These are phyloP conservation scores for Alternaria novae-zelandiae DNA, from an alignment of 2,329 filamentous ascomycete genomes.

Conservation along the genomic window DNA sequence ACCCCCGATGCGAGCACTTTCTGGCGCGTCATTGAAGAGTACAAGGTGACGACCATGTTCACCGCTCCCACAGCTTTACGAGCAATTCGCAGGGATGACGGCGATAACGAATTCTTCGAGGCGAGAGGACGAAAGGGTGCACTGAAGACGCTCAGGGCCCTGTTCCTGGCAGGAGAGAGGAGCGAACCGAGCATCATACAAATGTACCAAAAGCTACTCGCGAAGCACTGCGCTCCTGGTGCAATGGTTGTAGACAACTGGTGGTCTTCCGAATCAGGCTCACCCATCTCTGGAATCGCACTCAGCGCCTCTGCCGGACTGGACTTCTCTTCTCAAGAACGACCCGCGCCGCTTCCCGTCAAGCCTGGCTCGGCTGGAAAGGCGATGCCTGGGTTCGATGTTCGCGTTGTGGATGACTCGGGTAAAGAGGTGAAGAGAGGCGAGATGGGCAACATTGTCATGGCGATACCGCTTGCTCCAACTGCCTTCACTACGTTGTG, in stretches of 20 bases:
- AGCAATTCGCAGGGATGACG: slow-evolving; percentile 86
- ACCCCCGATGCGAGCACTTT: slow-evolving; percentile 87
- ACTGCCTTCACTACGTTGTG: slow-evolving; percentile 87
- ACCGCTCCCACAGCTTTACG: slow-evolving; percentile 88
- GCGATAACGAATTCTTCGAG: slow-evolving; percentile 70
- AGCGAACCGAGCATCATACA: slow-evolving; percentile 86
- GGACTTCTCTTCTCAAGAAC: slow-evolving; percentile 55
- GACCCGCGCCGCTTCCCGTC: slow-evolving; percentile 62
- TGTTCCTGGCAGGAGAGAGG: slow-evolving; percentile 89
- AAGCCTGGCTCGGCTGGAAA: slow-evolving; percentile 90
- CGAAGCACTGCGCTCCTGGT: slow-evolving; percentile 67
- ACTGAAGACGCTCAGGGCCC: slow-evolving; percentile 71
- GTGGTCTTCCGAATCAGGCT: slow-evolving; percentile 76
- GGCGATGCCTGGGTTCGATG: slow-evolving; percentile 89
- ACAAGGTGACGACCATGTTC: slow-evolving; percentile 79
- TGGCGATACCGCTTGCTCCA: slow-evolving; percentile 81
- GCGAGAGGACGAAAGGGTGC: slow-evolving; percentile 71
- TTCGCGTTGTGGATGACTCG: slow-evolving; percentile 80
- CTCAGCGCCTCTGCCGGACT: slow-evolving; percentile 67
- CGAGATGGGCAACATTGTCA: slow-evolving; percentile 89
- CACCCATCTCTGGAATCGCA: slow-evolving; percentile 70
- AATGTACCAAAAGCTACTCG: slow-evolving; percentile 78
- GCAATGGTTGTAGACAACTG: slow-evolving; percentile 73
- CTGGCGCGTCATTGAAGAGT: slow-evolving; percentile 84
- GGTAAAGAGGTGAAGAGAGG: slow-evolving; percentile 74